These are phyloP conservation scores for Alternaria sp. DNA, from an alignment of 2,329 filamentous ascomycete species.

Conservation along the genomic window DNA sequence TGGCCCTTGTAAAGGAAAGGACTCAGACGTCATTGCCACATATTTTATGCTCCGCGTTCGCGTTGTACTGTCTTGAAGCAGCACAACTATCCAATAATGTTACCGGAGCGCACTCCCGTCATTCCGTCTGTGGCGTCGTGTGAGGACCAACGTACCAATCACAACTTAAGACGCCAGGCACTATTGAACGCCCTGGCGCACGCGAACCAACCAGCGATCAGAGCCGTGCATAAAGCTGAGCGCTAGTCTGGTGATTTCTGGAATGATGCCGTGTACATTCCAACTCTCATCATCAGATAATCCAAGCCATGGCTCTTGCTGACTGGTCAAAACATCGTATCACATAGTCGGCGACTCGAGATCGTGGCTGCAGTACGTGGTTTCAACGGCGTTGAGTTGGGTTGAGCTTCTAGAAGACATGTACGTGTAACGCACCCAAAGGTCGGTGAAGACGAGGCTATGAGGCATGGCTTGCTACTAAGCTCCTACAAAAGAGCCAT, in stretches of 20 bases:
- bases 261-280: not conserved
- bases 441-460: slow-evolving; percentile 1
- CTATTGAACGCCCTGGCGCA: slow-evolving; percentile 3
- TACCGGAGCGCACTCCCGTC: slow-evolving; percentile 8
- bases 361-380: not conserved
- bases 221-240: not conserved
- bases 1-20: not conserved
- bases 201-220: not conserved
- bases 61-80: not conserved
- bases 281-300: not conserved
- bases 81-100: not conserved
- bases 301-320: not conserved
- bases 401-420: not conserved
- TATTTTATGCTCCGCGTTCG: not conserved
- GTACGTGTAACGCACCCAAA: not conserved
- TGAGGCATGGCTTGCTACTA: not conserved
- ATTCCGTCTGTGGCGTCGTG: slow-evolving; percentile 13
- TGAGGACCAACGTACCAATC: slow-evolving; percentile 8
- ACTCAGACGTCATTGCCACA: not conserved
- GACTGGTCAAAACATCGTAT: not conserved
- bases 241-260: not conserved
- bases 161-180: not conserved
- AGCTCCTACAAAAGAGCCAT: not conserved
- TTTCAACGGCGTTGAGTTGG: not conserved
- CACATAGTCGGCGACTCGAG: not conserved